A percentile compares a stretch with the other conserved stretches of the same genome.
These are phyloP conservation scores for Pseudomonodictys pantanalensis DNA, from an alignment of 495 filamentous ascomycete species.

Conservation along the genomic window DNA sequence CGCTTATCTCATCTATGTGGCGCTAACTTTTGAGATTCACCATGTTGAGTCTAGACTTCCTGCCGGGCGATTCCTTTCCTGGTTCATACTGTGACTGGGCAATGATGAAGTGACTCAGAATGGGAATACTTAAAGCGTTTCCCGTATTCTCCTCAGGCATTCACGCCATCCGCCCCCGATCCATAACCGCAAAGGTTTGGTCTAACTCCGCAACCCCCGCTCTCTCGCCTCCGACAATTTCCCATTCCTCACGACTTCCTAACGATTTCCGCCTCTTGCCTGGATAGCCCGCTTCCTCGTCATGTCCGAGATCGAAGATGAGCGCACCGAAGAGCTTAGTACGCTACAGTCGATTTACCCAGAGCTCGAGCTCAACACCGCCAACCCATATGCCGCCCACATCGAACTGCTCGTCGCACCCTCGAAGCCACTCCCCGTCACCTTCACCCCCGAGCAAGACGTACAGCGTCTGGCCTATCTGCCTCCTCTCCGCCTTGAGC, in stretches of 20 bases:
- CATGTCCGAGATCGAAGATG: constrained; percentile 51
- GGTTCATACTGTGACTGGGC: too few relatives aligned
- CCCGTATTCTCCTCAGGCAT: background rate
- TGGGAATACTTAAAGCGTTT: too few relatives aligned
- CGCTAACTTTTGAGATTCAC: background rate
- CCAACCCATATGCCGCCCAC: constrained; percentile 58
- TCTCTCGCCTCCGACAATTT: constrained; percentile 3
- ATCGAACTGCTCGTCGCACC: constrained; percentile 75
- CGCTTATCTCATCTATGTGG: background rate
- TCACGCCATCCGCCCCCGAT: background rate
- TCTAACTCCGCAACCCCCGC: background rate
- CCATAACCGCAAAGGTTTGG: background rate
- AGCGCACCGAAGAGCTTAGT: constrained; percentile 74
- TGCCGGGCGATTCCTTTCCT: too few relatives aligned
- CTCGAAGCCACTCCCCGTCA: constrained; percentile 61
- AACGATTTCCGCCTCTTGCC: too few relatives aligned
- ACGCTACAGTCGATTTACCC: constrained; percentile 88
- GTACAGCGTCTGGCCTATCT: constrained; percentile 68
- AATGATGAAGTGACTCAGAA: too few relatives aligned
- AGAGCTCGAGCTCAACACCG: constrained; percentile 64
- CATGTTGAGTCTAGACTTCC: too few relatives aligned
- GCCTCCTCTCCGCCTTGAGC: constrained; percentile 67
- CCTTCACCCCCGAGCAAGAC: constrained; percentile 54
- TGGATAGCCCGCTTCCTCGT: too few relatives aligned
- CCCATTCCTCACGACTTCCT: too few relatives aligned